Percentiles rank a stretch among this genome's conserved stretches.
Conservation (phyloP, 768 basidiomycete genomes). For the Pleurotus tuoliensis region DNA sequence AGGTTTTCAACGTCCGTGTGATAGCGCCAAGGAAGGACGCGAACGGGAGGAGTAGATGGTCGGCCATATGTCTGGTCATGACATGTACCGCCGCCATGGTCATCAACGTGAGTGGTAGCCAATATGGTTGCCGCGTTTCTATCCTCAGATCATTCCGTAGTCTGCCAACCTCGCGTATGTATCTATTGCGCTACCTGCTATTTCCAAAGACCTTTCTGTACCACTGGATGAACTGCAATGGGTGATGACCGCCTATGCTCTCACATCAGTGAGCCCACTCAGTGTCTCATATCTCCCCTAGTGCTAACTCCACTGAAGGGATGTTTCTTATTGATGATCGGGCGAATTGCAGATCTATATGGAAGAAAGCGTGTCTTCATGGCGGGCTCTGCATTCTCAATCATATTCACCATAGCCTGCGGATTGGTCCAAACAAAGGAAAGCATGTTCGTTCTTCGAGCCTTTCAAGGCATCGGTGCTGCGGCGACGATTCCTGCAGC, state of each 20-base stretch:
- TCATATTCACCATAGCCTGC: conserved; percentile 58
- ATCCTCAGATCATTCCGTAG: not conserved
- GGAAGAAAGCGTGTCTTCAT: conserved; percentile 71
- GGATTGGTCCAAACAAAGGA: conserved; percentile 61
- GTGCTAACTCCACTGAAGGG: conserved; percentile 40
- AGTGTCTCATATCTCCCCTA: not conserved
- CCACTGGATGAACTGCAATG: conserved; percentile 56
- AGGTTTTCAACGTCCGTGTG: conserved; percentile 3
- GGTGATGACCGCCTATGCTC: conserved; percentile 59
- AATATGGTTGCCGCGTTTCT: not conserved
- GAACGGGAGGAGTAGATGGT: not conserved
- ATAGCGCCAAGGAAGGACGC: not conserved
- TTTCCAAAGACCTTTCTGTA: conserved; percentile 46
- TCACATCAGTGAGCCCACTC: conserved; percentile 49
- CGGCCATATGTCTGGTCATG: conserved; percentile 1
- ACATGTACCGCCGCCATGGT: conserved; percentile 5
- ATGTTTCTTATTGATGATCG: conserved; percentile 73
- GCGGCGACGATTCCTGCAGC: conserved; percentile 74
- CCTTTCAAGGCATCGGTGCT: conserved; percentile 74
- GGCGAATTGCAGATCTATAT: conserved; percentile 76
- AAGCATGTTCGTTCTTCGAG: conserved; percentile 68
- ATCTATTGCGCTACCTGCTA: conserved; percentile 48
- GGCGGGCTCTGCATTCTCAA: conserved; percentile 49
- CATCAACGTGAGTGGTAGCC: not conserved
- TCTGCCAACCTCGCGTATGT: conserved; percentile 18